Conservation (phyloP, 2,329 filamentous ascomycete species). For the Periconia sp. region DNA sequence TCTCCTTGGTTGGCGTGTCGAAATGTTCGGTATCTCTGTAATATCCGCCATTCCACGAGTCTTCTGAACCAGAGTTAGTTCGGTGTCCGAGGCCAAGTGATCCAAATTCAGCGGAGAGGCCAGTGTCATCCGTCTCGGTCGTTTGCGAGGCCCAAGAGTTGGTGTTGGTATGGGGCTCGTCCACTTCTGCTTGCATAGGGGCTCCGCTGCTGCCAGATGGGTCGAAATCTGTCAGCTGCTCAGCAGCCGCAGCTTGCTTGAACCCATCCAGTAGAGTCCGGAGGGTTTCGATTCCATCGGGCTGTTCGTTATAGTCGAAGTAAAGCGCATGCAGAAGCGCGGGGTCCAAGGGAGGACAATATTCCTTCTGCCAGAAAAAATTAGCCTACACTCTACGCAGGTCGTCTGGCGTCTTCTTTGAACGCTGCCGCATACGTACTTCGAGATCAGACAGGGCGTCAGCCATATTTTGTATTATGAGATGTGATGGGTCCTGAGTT, state of each 20-base stretch:
- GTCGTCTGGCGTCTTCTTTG: background rate
- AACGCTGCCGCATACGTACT: constrained; percentile 20
- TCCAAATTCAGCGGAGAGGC: constrained; percentile 51
- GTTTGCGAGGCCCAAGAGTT: constrained; percentile 46
- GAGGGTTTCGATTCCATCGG: constrained; percentile 55
- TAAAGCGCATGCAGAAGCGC: constrained; percentile 75
- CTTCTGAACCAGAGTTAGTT: constrained; percentile 23
- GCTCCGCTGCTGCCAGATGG: constrained; percentile 67
- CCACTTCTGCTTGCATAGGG: constrained; percentile 18
- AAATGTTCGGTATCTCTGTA: constrained; percentile 45
- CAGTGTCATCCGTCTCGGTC: constrained; percentile 54
- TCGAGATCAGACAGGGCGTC: constrained; percentile 36
- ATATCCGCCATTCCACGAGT: constrained; percentile 28
- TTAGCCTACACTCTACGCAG: constrained; percentile 12
- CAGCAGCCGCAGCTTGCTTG: constrained; percentile 62
- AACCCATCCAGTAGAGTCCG: constrained; percentile 65
- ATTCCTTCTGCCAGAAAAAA: constrained; percentile 60
- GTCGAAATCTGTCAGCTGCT: constrained; percentile 78
- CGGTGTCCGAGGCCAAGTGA: constrained; percentile 29
- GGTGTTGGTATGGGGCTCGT: constrained; percentile 37
- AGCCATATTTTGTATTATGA: constrained; percentile 37
- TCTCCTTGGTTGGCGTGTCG: constrained; percentile 63
- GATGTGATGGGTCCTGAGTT: constrained; percentile 22
- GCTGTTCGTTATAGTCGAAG: constrained; percentile 68
- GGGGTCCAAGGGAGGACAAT: constrained; percentile 74